Evolutionary conservation across 768 basidiomycete genomes (phyloP).

Genomic region (Pleurotus eryngii): DNA sequence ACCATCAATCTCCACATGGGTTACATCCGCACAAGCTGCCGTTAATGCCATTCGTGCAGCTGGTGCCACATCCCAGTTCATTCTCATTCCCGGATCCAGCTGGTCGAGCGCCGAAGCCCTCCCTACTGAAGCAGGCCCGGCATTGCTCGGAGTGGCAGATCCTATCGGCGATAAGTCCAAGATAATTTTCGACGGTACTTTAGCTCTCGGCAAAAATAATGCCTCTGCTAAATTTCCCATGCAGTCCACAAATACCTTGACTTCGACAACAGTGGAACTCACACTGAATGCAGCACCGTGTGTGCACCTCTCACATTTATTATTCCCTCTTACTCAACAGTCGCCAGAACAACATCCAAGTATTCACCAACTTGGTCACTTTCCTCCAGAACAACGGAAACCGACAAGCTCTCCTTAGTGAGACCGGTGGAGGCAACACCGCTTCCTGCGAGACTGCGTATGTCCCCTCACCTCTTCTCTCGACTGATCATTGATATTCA

Average conservation of each 20-base stretch:
- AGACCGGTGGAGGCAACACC: slow-evolving; percentile 55
- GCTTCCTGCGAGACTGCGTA: slow-evolving; percentile 38
- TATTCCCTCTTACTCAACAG: neutral
- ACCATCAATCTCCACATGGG: slow-evolving; percentile 41
- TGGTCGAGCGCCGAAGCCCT: slow-evolving; percentile 29
- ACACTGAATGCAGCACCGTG: slow-evolving; percentile 29
- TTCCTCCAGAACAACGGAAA: slow-evolving; percentile 35
- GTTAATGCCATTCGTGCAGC: slow-evolving; percentile 58
- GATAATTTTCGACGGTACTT: slow-evolving; percentile 46
- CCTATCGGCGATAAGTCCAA: slow-evolving; percentile 37
- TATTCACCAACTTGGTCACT: slow-evolving; percentile 36
- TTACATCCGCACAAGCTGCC: slow-evolving; percentile 45
- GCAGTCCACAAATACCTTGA: slow-evolving; percentile 61
- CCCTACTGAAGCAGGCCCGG: slow-evolving; percentile 42
- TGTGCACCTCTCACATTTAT: slow-evolving; percentile 3
- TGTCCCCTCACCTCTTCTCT: slow-evolving; percentile 16
- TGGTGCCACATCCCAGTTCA: slow-evolving; percentile 51
- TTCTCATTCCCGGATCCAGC: slow-evolving; percentile 46
- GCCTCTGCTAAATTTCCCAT: neutral
- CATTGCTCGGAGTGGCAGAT: slow-evolving; percentile 38
- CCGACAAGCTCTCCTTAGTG: slow-evolving; percentile 34
- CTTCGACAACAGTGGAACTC: slow-evolving; percentile 42
- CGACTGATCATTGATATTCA: neutral
- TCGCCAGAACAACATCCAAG: slow-evolving; percentile 39
- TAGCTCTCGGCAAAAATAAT: neutral